Base-by-base conservation (phyloP, 1,284 basidiomycete genomes). In the Stygiomarasmius scandens region DNA sequence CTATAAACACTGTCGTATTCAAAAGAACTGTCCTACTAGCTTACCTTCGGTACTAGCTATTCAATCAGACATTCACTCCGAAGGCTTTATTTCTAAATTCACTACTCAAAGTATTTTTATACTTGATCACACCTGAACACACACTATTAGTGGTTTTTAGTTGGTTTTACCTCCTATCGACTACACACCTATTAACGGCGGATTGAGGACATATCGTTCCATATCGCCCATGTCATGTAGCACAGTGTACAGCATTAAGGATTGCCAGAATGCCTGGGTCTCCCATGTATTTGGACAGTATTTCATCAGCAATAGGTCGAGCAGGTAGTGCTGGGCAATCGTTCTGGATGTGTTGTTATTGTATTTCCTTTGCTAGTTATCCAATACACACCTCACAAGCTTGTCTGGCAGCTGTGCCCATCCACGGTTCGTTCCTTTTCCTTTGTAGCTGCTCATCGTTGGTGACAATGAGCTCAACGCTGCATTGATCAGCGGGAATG, bases 391-490 rank as follows among this genome's bases (percentile, higher is more conserved):
- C 87, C 85, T 81, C 69, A 90, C 74, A 66, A 90, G 78, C 69
- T 90, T 88, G 49, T 81, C 77, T 3, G 88, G 88, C 12, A 90
- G 73, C 64, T 89, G 80, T 19, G 80, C 78, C 88, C 88, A 90
- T 38, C 84, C 88, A 70, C 85, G 77, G 64, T 82, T 75, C 14
- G 83, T 78, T 14, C 76, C 73, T 71, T 90, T 90, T 55, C 87
- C 87, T 69, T 90, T 90, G 74, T 82, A 83, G 6, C 52, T 49
- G 10, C 48, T 53, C 59, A 58, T 57, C 46, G 34, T 47, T 22
- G 43, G 19, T 19, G 16, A 24, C 19, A 20, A 43, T 27, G 36
- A 16, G 11, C n/a, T n/a, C n/a, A n/a, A n/a, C n/a, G n/a, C n/a
- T n/a, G n/a, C n/a, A n/a, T n/a, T n/a, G n/a, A n/a, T n/a, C n/a